A percentile compares a stretch with the other conserved stretches of the same genome.
Conservation (phyloP, 208 protist genomes). For the Trypanosoma theileri region DNA sequence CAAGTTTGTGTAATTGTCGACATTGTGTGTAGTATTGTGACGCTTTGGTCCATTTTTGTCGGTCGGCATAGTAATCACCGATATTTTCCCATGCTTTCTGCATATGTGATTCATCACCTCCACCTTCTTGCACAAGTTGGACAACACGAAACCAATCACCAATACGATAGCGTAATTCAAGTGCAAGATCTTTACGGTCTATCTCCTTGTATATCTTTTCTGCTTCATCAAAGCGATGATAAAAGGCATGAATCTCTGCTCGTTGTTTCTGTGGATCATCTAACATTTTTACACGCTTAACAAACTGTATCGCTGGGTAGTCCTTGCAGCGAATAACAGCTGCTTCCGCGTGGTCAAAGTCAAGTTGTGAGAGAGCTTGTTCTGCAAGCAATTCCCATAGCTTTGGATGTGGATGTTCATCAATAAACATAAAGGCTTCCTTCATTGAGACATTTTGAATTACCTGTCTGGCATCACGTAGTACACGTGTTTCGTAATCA, state of each 20-base stretch:
- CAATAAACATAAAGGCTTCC: constrained; percentile 93
- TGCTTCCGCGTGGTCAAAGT: constrained; percentile 91
- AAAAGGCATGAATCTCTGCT: constrained; percentile 96
- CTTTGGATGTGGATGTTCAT: constrained; percentile 81
- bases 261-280: constrained; percentile 94
- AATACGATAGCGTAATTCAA: constrained; percentile 90
- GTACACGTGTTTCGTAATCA: constrained; percentile 85
- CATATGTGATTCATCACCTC: constrained; percentile 91
- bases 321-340: constrained; percentile 94
- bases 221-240: constrained; percentile 95
- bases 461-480: constrained; percentile 86
- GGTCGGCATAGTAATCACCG: constrained; percentile 95
- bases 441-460: constrained; percentile 65
- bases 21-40: constrained; percentile 95
- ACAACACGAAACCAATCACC: constrained; percentile 96
- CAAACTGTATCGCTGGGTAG: constrained; percentile 96
- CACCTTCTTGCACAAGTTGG: constrained; percentile 90
- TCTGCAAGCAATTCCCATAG: constrained; percentile 96
- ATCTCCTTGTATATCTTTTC: constrained; percentile 95
- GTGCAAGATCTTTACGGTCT: constrained; percentile 95
- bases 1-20: constrained; percentile 87
- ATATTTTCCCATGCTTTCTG: constrained; percentile 91
- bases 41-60: constrained; percentile 95
- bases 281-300: constrained; percentile 91
- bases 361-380: constrained; percentile 80